Conservation (phyloP, 352 stramenopile genomes). For the Globisporangium viniferum region DNA sequence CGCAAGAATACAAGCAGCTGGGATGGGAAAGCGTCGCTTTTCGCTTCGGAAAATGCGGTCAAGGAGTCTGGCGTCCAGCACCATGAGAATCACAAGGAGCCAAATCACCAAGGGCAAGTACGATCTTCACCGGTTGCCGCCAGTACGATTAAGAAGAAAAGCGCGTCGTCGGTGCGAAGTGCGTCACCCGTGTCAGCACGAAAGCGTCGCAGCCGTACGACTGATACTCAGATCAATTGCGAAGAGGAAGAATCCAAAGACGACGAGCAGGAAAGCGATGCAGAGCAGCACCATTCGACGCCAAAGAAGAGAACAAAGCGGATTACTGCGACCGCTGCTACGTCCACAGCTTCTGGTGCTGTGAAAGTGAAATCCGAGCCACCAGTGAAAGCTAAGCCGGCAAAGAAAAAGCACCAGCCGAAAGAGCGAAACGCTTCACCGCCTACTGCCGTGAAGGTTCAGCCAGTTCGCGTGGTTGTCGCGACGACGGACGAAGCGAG, state of each 20-base stretch:
- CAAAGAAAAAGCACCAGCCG: background rate
- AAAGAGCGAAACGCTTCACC: constrained; percentile 2
- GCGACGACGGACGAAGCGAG: constrained; percentile 48
- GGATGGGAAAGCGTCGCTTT: constrained; percentile 48
- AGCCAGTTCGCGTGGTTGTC: constrained; percentile 41
- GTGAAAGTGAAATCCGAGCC: constrained; percentile 1
- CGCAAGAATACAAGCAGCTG: constrained; percentile 47
- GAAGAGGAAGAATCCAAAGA: constrained; percentile 8
- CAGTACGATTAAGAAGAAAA: background rate
- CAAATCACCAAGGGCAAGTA: background rate
- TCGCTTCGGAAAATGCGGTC: constrained; percentile 16
- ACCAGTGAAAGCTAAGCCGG: background rate
- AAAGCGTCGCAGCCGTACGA: background rate
- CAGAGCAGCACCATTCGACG: constrained; percentile 8
- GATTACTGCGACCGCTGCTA: background rate
- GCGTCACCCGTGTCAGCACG: background rate
- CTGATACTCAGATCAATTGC: background rate
- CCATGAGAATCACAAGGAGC: constrained; percentile 5
- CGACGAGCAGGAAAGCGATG: background rate
- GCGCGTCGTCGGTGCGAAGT: background rate
- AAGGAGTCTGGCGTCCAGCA: constrained; percentile 15
- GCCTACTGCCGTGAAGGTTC: background rate
- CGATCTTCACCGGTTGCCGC: no score
- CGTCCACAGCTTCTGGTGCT: background rate
- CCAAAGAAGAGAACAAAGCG: constrained; percentile 6